Base-by-base conservation (phyloP, 2,329 filamentous ascomycete genomes). In the Stagonosporopsis rhizophila region DNA sequence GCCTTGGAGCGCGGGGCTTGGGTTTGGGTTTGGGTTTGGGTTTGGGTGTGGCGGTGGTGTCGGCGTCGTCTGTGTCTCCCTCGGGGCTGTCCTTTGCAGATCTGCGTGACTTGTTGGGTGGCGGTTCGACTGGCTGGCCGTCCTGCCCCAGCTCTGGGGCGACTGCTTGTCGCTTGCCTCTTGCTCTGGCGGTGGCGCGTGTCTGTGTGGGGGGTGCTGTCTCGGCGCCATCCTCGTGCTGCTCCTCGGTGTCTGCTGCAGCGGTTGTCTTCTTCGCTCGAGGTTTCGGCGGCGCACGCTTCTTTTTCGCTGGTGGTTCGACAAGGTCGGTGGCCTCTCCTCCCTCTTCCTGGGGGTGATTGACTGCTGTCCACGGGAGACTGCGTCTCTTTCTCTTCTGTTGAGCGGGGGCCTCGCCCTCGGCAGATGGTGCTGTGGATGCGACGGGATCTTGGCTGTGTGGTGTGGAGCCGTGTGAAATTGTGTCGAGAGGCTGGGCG, bases 291-390 rank as follows among this genome's bases (percentile, higher is more conserved):
- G 53, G 57, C 39, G 58, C 55, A 28, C 60, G 60, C 11, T 54
- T 59, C 32, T 58, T 61, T 47, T 56, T 65, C 6, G 55, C 22
- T 27, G 61, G 54, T 8, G 52, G 52, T 5, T 44, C 50, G 17
- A 56, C 41, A 11, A 17, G 40, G 15, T 38, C 58, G 6, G 37
- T 45, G 9, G 59, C 60, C 23, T 62, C 61, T 15, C 50, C 59
- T 5, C 46, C 51, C 4, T 60, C 60, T 7, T 61, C 61, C 19
- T 45, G 56, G 12, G 62, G 56, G 20, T 67, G 56, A 39, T 75
- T 75, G 7, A 75, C 71, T n/a, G 72, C 58, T 25, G 58, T 58
- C 72, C 72, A 75, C 19, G 69, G 65, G 11, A 62, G 35, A 15
- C 40, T 58, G 32, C 54, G 55, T 28, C 49, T 55, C 20, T 47